Conservation (phyloP, 1,284 basidiomycete genomes). For the Trametes pubescens region DNA sequence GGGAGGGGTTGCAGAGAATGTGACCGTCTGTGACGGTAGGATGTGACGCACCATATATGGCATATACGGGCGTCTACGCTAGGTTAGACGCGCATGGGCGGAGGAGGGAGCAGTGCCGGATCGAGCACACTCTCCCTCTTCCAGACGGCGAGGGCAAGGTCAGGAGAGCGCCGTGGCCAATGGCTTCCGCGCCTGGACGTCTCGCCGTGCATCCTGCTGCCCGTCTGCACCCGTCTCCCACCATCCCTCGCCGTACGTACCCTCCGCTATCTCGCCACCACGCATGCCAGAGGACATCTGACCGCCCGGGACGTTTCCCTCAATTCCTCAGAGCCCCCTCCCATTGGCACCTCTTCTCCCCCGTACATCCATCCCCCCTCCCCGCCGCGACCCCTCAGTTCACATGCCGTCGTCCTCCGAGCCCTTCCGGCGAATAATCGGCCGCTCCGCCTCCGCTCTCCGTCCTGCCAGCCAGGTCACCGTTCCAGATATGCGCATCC, state of each 20-base stretch:
- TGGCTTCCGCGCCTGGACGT: not conserved
- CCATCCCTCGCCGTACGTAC: slow-evolving; percentile 12
- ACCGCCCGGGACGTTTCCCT: slow-evolving; percentile 22
- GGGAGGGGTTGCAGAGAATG: not conserved
- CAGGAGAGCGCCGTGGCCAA: not conserved
- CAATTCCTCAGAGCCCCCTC: slow-evolving; percentile 14
- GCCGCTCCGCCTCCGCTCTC: slow-evolving; percentile 12
- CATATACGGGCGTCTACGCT: slow-evolving; percentile 14
- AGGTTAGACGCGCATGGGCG: slow-evolving; percentile 5
- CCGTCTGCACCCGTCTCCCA: slow-evolving; percentile 2
- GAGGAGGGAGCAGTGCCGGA: slow-evolving; percentile 2
- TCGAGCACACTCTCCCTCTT: not conserved
- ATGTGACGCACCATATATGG: slow-evolving; percentile 29
- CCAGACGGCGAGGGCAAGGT: not conserved
- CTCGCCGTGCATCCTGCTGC: not conserved
- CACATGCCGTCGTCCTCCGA: slow-evolving; percentile 17
- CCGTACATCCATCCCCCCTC: slow-evolving; percentile 16
- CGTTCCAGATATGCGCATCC: not conserved
- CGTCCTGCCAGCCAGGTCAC: not conserved
- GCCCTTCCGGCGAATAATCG: slow-evolving; percentile 11
- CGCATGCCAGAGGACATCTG: slow-evolving; percentile 21
- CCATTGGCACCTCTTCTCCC: slow-evolving; percentile 11
- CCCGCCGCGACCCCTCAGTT: slow-evolving; percentile 9
- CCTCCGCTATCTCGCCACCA: slow-evolving; percentile 19
- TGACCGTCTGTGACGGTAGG: slow-evolving; percentile 30